Evolutionary conservation across 768 basidiomycete species (phyloP).

Genomic region (Leccinum longicurvipes): DNA sequence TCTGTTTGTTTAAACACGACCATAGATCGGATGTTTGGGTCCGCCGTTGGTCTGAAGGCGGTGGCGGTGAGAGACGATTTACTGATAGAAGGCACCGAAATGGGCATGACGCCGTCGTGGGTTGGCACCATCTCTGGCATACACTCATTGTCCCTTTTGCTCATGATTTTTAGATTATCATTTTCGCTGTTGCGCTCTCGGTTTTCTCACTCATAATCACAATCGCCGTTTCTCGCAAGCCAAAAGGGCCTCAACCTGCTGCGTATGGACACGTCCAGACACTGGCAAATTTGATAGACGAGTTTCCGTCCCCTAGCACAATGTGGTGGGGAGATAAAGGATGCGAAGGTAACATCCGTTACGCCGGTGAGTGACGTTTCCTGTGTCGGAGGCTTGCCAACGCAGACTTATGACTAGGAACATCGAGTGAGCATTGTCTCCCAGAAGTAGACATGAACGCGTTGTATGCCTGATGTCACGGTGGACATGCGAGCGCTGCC

Average conservation of each 20-base stretch:
- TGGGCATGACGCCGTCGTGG: conserved; percentile 28
- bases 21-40: conserved; percentile 33
- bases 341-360: neutral
- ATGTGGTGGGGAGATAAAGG: conserved; percentile 33
- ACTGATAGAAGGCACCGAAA: conserved; percentile 12
- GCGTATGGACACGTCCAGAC: conserved; percentile 35
- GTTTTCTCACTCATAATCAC: conserved; percentile 19
- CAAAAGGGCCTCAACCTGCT: conserved; percentile 27
- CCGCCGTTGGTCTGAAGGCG: conserved; percentile 18
- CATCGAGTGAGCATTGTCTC: conserved; percentile 20
- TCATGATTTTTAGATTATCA: conserved; percentile 21
- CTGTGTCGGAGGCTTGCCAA: neutral
- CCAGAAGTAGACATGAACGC: conserved; percentile 17
- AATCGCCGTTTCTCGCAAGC: conserved; percentile 4
- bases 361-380: conserved; percentile 20
- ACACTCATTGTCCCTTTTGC: neutral
- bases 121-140: conserved; percentile 1
- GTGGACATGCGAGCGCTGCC: neutral
- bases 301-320: conserved; percentile 26
- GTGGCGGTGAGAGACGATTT: conserved; percentile 4
- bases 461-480: conserved; percentile 23
- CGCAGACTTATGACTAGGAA: conserved; percentile 13
- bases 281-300: conserved; percentile 34
- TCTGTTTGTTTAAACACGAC: neutral
- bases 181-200: conserved; percentile 18